These are phyloP conservation scores for Arabidopsis suecica DNA, from an alignment of 345 rosid species.

Conservation along the genomic window DNA sequence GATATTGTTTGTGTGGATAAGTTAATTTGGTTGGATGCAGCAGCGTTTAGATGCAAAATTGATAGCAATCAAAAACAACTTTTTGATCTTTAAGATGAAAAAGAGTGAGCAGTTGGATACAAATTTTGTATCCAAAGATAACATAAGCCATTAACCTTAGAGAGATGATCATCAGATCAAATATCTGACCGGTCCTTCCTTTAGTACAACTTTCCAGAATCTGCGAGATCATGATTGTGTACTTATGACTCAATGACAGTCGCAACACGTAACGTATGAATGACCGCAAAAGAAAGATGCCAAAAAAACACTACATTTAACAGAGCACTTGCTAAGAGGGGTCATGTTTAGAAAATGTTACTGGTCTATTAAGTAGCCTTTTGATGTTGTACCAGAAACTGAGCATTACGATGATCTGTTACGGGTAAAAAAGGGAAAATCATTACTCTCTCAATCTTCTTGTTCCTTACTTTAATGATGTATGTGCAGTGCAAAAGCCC, in stretches of 20 bases:
- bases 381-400: conserved; percentile 36
- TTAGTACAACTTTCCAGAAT: neutral
- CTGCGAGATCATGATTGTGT: neutral
- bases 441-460: conserved; percentile 25
- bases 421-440: conserved; percentile 7
- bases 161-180: neutral
- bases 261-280: conserved; percentile 10
- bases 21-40: neutral
- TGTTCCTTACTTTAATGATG: conserved; percentile 39
- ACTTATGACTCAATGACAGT: neutral
- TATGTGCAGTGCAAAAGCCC: conserved; percentile 43
- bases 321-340: conserved; percentile 25
- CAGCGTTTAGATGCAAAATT: too few species aligned
- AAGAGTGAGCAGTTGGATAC: neutral
- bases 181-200: neutral
- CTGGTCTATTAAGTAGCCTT: conserved; percentile 34
- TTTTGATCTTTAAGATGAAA: neutral
- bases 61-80: neutral
- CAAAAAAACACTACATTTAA: conserved; percentile 32
- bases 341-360: conserved; percentile 28
- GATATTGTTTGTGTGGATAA: neutral
- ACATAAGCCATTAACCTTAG: neutral
- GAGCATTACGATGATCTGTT: conserved; percentile 20
- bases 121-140: neutral
- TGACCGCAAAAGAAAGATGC: neutral